phyloP scores from a whole-genome alignment of 2,329 filamentous ascomycete species.

The Sporothrix euskadiensis region DNA sequence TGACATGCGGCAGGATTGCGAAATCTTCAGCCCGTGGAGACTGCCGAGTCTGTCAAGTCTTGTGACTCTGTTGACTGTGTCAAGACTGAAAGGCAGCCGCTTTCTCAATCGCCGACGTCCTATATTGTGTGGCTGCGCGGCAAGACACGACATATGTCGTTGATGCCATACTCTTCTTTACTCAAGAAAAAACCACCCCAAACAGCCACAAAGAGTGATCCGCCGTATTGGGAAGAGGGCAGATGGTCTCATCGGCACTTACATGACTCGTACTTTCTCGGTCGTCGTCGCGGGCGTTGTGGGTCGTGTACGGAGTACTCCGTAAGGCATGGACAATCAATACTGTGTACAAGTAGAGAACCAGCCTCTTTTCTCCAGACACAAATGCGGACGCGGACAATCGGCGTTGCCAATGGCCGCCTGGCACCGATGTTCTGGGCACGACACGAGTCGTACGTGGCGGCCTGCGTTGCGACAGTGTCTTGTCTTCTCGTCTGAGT shows the following conservation, averaged over 20 bases:
- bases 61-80: neutral
- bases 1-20: neutral
- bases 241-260: neutral
- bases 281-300: neutral
- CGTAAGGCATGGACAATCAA: too few relatives aligned
- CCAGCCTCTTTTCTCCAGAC: neutral
- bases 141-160: neutral
- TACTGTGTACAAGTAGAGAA: too few relatives aligned
- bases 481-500: too few relatives aligned
- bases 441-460: neutral
- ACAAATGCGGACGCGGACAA: neutral
- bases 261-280: constrained; percentile 5
- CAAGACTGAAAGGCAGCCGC: neutral
- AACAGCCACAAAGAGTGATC: neutral
- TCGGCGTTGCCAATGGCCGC: neutral
- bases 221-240: neutral
- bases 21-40: neutral
- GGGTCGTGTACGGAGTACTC: too few relatives aligned
- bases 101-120: neutral
- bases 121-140: neutral
- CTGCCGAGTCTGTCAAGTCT: neutral
- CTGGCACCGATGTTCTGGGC: neutral
- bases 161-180: neutral
- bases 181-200: neutral
- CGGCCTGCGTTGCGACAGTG: neutral